A percentile compares a stretch with the other conserved stretches of the same genome.
phyloP scores from a whole-genome alignment of 1,284 basidiomycete genomes.

The Heterobasidion irregulare region DNA sequence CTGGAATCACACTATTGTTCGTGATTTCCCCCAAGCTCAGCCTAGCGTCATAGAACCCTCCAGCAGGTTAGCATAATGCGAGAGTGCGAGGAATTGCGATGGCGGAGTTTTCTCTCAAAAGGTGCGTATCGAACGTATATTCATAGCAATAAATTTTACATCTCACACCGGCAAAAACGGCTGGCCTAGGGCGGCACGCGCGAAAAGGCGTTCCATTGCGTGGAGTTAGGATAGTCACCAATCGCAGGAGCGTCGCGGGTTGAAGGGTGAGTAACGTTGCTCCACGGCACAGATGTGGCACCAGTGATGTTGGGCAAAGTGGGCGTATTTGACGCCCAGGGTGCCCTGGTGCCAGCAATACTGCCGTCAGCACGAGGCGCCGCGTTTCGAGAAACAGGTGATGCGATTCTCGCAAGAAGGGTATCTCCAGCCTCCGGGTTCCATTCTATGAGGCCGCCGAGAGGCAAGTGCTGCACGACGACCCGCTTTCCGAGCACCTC shows the following conservation, averaged over 20 bases:
- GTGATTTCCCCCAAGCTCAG: too few relatives aligned
- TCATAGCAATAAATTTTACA: too few relatives aligned
- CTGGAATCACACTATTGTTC: too few relatives aligned
- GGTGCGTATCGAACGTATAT: too few relatives aligned
- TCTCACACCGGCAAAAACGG: too few relatives aligned
- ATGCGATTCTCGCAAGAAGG: neutral
- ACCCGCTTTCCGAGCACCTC: slow-evolving; percentile 96
- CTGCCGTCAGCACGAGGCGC: neutral
- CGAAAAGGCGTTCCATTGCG: too few relatives aligned
- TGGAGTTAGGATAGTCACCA: neutral
- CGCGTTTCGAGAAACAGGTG: neutral
- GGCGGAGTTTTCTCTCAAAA: too few relatives aligned
- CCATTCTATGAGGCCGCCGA: slow-evolving; percentile 78
- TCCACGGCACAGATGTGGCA: neutral
- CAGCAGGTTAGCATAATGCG: too few relatives aligned
- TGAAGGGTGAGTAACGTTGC: neutral
- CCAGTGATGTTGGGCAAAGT: neutral
- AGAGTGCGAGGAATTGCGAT: too few relatives aligned
- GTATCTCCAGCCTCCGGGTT: slow-evolving; percentile 16
- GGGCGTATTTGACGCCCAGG: slow-evolving; percentile 12
- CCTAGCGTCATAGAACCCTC: too few relatives aligned
- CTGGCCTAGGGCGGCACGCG: too few relatives aligned
- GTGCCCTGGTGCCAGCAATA: slow-evolving; percentile 8
- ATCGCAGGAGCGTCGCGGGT: neutral
- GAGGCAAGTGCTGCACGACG: slow-evolving; percentile 90